phyloP scores from a whole-genome alignment of 345 rosid species.

The Orychophragmus violaceus region DNA sequence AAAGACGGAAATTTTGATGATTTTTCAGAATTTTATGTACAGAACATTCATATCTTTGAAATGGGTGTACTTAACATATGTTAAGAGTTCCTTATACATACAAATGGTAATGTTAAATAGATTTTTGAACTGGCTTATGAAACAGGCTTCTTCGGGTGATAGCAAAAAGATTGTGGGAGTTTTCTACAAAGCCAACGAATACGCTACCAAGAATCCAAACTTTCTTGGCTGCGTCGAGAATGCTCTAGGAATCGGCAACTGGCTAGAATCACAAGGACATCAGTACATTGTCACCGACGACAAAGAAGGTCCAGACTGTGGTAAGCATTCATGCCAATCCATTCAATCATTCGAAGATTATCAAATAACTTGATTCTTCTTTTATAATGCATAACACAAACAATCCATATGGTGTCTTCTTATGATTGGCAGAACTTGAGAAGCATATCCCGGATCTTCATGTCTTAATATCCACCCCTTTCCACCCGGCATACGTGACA shows the following conservation, averaged over 20 bases:
- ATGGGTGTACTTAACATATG: not conserved
- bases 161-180: slow-evolving; percentile 94
- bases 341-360: no score
- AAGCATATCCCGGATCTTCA: slow-evolving; percentile 87
- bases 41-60: not conserved
- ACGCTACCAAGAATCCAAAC: slow-evolving; percentile 64
- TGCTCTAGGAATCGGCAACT: slow-evolving; percentile 66
- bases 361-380: not conserved
- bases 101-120: not conserved
- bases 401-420: not conserved
- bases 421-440: slow-evolving; percentile 52
- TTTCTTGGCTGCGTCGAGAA: slow-evolving; percentile 74
- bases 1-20: not conserved
- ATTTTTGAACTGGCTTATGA: not conserved
- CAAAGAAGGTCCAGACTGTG: slow-evolving; percentile 77
- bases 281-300: slow-evolving; percentile 84
- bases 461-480: slow-evolving; percentile 79
- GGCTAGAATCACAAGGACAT: slow-evolving; percentile 87
- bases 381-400: not conserved
- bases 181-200: slow-evolving; percentile 88
- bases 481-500: slow-evolving; percentile 91
- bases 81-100: not conserved
- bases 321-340: slow-evolving; percentile 29
- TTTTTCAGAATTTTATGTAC: not conserved
- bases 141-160: slow-evolving; percentile 63